Evolutionary conservation across 208 protist species (phyloP).

Genomic region (Herpetomonas tarakana): DNA sequence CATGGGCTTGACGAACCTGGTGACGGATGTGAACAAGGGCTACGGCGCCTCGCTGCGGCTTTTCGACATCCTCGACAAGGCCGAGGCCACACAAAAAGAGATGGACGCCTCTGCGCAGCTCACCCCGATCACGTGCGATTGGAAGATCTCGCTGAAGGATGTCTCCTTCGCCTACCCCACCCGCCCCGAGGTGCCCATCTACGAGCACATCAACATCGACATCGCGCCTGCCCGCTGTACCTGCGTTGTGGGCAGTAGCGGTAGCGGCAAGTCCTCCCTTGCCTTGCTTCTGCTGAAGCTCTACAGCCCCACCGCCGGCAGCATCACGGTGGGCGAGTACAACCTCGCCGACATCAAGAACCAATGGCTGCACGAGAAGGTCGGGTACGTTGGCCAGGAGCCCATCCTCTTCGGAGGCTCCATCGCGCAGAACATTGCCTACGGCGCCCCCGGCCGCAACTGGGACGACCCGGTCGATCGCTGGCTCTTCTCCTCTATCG

Average conservation of each 20-base stretch:
- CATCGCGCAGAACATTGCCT: slow-evolving; percentile 90
- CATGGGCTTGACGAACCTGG: slow-evolving; percentile 82
- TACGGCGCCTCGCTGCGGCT: slow-evolving; percentile 79
- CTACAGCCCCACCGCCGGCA: slow-evolving; percentile 65
- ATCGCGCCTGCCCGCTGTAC: slow-evolving; percentile 64
- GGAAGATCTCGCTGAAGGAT: slow-evolving; percentile 59
- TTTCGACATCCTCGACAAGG: slow-evolving; percentile 80
- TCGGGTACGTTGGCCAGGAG: slow-evolving; percentile 88
- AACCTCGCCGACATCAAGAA: slow-evolving; percentile 58
- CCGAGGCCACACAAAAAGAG: slow-evolving; percentile 35
- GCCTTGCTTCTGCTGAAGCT: slow-evolving; percentile 84
- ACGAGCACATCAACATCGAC: slow-evolving; percentile 58
- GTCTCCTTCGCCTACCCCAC: slow-evolving; percentile 87
- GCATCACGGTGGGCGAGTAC: slow-evolving; percentile 58
- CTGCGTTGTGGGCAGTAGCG: slow-evolving; percentile 83
- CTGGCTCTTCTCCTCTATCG: slow-evolving; percentile 64
- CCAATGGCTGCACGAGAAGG: slow-evolving; percentile 64
- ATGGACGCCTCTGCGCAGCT: slow-evolving; percentile 34
- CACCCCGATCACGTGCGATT: slow-evolving; percentile 39
- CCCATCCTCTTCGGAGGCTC: slow-evolving; percentile 81
- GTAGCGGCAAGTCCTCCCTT: slow-evolving; percentile 80
- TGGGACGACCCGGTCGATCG: slow-evolving; percentile 77
- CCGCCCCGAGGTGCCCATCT: slow-evolving; percentile 71
- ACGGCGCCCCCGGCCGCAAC: slow-evolving; percentile 59
- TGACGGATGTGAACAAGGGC: slow-evolving; percentile 83